phyloP scores from a whole-genome alignment of 768 basidiomycete species.

The Hydnum rufescens region DNA sequence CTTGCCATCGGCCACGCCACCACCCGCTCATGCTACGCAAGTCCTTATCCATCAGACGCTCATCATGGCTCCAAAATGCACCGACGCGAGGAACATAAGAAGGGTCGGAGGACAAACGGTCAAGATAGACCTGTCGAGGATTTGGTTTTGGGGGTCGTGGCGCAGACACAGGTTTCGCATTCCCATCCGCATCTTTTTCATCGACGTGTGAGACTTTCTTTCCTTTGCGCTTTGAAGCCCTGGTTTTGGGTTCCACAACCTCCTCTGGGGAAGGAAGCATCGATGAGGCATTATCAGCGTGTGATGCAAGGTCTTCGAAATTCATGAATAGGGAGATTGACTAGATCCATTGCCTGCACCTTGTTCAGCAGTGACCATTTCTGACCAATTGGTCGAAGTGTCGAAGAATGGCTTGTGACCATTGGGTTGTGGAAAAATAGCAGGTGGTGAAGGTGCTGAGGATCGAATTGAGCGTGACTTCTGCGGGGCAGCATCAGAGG shows the following conservation, averaged over 20 bases:
- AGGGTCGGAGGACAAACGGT: slow-evolving; percentile 64
- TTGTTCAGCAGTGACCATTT: slow-evolving; percentile 35
- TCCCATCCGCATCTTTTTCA: background rate
- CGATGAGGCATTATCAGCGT: slow-evolving; percentile 20
- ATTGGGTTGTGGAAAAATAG: background rate
- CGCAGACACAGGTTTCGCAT: slow-evolving; percentile 3
- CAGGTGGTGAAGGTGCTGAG: slow-evolving; percentile 8
- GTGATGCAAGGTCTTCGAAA: slow-evolving; percentile 18
- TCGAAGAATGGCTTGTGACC: slow-evolving; percentile 22
- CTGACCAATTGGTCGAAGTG: slow-evolving; percentile 46
- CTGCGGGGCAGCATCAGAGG: slow-evolving; percentile 11
- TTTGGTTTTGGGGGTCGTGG: slow-evolving; percentile 29
- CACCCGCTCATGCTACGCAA: slow-evolving; percentile 64
- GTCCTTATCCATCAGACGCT: slow-evolving; percentile 68
- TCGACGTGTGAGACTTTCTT: background rate
- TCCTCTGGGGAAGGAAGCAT: slow-evolving; percentile 18
- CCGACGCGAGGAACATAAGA: slow-evolving; percentile 81
- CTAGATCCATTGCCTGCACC: slow-evolving; percentile 40
- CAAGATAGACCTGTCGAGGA: slow-evolving; percentile 72
- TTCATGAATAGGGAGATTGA: slow-evolving; percentile 65
- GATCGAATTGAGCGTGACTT: slow-evolving; percentile 8
- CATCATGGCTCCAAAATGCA: slow-evolving; percentile 90
- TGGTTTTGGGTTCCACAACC: slow-evolving; percentile 25
- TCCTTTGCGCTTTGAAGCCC: slow-evolving; percentile 12
- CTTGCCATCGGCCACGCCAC: slow-evolving; percentile 71